Base-by-base conservation (phyloP, 352 stramenopile genomes). In the Phytopythium sindhum region DNA sequence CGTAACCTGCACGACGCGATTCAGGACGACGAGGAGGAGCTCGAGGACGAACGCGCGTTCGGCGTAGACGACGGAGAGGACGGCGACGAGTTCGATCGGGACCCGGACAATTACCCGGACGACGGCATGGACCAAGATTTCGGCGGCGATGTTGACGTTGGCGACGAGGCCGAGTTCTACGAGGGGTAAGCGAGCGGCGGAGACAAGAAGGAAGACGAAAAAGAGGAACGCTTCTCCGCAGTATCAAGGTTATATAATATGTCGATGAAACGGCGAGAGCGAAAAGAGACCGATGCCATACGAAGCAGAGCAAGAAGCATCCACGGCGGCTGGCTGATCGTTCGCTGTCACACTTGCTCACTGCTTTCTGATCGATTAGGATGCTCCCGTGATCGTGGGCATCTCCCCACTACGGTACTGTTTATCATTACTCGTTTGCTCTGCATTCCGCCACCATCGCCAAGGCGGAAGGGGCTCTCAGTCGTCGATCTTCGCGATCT, bases 11-110 rank as follows among this genome's bases (percentile, higher is more conserved):
- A 23, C 23, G 24, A 54, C 24, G 31, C 29, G 33, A 29, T 21
- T n/a, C 58, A 60, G 21, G 62, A 69, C 31, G 33, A 64, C 4
- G 60, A 48, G 11, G 51, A 66, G 61, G 58, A 23, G 67, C 68
- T 39, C 28, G 64, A 41, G 15, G 35, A 50, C 28, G 57, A 66
- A 5, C 35, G 58, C 2, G 66, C 61, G 41, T 69, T 71, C 31
- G 63, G 66, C 24, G 63, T 67, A 0, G 60, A 53, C 9, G 60
- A 73, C 21, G 57, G 80, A 23, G 58, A 35, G 1, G 23, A 52
- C 19, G 21, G 6, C 9, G 33, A 69, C 7, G 63, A 63, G n/a
- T 48, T 72, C 17, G 50, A 53, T 5, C 57, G 63, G 4, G 58
- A 60, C 1, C 41, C 55, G 31, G 52, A 52, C 14, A 50, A 68